phyloP scores from a whole-genome alignment of 2,329 filamentous ascomycete genomes.

The Lachnellula willkommii region DNA sequence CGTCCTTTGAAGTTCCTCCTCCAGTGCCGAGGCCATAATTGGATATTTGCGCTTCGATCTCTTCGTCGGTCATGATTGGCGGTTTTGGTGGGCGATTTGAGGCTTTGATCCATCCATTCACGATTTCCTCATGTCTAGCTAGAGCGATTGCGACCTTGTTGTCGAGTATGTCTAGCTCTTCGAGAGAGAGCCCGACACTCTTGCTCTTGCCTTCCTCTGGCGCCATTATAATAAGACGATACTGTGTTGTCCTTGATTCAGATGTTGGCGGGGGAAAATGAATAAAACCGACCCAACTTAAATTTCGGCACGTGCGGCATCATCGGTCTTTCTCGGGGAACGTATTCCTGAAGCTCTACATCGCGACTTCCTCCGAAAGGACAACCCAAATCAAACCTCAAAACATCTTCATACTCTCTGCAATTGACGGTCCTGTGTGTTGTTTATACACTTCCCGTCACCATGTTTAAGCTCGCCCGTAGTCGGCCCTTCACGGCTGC shows the following conservation, averaged over 20 bases:
- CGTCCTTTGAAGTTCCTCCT: conserved; percentile 28
- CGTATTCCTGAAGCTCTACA: conserved; percentile 12
- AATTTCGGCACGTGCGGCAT: conserved; percentile 17
- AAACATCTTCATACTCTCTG: conserved; percentile 14
- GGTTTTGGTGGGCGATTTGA: conserved; percentile 15
- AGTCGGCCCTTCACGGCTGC: conserved; percentile 75
- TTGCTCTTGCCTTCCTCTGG: conserved; percentile 18
- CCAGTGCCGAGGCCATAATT: conserved; percentile 31
- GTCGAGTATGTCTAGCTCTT: conserved; percentile 28
- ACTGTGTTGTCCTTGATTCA: neutral
- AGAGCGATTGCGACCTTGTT: conserved; percentile 31
- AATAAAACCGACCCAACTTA: neutral
- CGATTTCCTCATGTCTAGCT: conserved; percentile 30
- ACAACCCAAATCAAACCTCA: conserved; percentile 11
- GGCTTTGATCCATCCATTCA: conserved; percentile 29
- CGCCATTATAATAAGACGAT: conserved; percentile 13
- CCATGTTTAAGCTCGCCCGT: conserved; percentile 85
- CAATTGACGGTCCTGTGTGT: conserved; percentile 26
- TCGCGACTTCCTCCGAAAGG: conserved; percentile 20
- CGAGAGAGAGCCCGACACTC: conserved; percentile 19
- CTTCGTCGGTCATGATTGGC: conserved; percentile 27
- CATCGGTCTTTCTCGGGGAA: neutral
- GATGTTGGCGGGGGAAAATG: conserved; percentile 2
- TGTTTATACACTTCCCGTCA: conserved; percentile 32
- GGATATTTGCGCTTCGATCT: conserved; percentile 32